These are phyloP conservation scores for Alternaria sp. DNA, from an alignment of 2,329 filamentous ascomycete species.

Conservation along the genomic window DNA sequence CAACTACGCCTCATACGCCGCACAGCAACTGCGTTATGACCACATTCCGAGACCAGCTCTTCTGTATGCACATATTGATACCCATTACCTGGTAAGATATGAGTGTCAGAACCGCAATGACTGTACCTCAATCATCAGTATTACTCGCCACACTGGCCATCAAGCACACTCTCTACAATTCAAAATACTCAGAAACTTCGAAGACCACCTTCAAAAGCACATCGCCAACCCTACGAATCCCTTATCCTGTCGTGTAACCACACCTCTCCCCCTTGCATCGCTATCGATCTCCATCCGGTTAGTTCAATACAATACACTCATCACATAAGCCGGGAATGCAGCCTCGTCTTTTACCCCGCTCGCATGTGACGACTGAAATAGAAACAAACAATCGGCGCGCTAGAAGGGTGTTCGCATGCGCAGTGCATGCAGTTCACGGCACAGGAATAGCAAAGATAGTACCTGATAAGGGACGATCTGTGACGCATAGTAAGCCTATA, in stretches of 20 bases:
- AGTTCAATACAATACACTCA: conserved; percentile 3
- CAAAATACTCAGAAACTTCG: not conserved
- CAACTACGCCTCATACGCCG: not conserved
- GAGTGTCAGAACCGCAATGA: not conserved
- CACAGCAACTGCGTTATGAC: not conserved
- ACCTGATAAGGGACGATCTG: not conserved
- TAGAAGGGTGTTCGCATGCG: conserved; percentile 17
- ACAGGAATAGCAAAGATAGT: not conserved
- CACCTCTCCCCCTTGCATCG: not conserved
- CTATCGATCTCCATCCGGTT: not conserved
- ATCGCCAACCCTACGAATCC: not conserved
- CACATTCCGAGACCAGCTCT: not conserved
- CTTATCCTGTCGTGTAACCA: not conserved
- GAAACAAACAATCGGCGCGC: not conserved
- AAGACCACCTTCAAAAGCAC: not conserved
- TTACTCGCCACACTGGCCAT: not conserved
- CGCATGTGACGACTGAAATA: not conserved
- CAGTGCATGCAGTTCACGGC: conserved; percentile 13
- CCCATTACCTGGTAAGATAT: not conserved
- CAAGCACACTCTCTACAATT: not conserved
- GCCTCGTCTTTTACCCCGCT: not conserved
- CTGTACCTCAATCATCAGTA: not conserved
- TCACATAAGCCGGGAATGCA: conserved; percentile 1
- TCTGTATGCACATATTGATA: not conserved
- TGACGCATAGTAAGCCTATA: not conserved